phyloP scores from a whole-genome alignment of 257 asterid species.

The Verbena officinalis region DNA sequence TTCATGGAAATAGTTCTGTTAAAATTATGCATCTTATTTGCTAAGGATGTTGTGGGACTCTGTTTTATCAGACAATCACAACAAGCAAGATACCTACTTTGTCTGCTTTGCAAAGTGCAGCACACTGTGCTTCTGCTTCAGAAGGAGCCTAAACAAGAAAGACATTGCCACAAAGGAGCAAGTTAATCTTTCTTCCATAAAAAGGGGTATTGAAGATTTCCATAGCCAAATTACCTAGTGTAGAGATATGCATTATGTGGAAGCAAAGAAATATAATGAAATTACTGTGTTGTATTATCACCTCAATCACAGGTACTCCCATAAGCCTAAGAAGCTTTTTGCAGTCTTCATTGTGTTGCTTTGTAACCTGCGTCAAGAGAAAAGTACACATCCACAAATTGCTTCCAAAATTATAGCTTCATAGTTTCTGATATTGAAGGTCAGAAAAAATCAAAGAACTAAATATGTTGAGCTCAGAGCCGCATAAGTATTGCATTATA shows the following conservation, averaged over 20 bases:
- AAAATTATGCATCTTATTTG: background rate
- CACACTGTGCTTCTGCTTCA: slow-evolving; percentile 98
- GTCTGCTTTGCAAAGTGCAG: slow-evolving; percentile 79
- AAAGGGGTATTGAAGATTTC: slow-evolving; percentile 1
- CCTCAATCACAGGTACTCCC: slow-evolving; percentile 99
- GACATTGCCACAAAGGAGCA: slow-evolving; percentile 10
- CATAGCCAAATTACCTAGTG: slow-evolving; percentile 1
- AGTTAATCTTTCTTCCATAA: slow-evolving; percentile 20
- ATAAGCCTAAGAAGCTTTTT: slow-evolving; percentile 87
- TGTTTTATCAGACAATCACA: background rate
- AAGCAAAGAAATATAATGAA: slow-evolving; percentile 10
- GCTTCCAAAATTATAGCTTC: slow-evolving; percentile 20
- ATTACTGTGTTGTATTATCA: slow-evolving; percentile 38
- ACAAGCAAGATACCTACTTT: slow-evolving; percentile 51
- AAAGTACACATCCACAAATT: slow-evolving; percentile 23
- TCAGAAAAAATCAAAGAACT: slow-evolving; percentile 15
- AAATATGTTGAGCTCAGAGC: slow-evolving; percentile 12
- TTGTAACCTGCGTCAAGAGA: slow-evolving; percentile 65
- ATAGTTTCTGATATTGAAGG: slow-evolving; percentile 7
- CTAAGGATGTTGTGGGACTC: background rate
- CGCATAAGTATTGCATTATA: background rate
- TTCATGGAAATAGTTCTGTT: background rate
- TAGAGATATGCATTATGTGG: slow-evolving; percentile 18
- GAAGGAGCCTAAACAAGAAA: slow-evolving; percentile 74
- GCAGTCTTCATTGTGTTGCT: slow-evolving; percentile 97